Conservation (phyloP, 148 eudicot genomes). For the Gaultheria prostrata region DNA sequence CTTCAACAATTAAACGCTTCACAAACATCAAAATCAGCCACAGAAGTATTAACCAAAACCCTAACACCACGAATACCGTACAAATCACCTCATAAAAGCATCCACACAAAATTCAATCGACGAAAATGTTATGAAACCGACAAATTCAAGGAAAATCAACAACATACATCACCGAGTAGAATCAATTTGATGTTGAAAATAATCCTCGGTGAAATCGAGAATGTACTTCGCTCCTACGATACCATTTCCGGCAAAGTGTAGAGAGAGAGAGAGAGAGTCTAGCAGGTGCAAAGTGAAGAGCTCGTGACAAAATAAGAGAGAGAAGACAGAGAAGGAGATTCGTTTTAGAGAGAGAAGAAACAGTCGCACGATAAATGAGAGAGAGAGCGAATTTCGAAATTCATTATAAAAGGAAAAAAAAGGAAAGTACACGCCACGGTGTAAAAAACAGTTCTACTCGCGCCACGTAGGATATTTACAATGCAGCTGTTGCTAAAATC, state of each 20-base stretch:
- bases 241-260: background rate
- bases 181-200: background rate
- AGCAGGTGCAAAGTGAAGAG: background rate
- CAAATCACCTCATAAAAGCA: background rate
- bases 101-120: background rate
- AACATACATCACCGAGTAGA: background rate
- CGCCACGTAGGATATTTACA: slow-evolving; percentile 8
- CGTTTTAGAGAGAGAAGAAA: background rate
- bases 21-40: background rate
- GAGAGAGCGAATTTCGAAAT: background rate
- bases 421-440: slow-evolving; percentile 15
- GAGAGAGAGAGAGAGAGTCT: background rate
- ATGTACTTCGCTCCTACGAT: background rate
- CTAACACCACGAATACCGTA: background rate
- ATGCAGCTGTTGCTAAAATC: background rate
- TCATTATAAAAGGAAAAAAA: background rate
- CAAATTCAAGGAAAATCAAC: background rate
- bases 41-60: background rate
- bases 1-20: background rate
- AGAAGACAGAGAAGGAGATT: background rate
- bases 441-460: slow-evolving; percentile 8
- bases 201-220: background rate
- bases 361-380: too few species aligned
- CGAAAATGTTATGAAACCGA: background rate
- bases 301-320: slow-evolving; percentile 3